phyloP scores from a whole-genome alignment of 768 basidiomycete species.

The Paxillus involutus region DNA sequence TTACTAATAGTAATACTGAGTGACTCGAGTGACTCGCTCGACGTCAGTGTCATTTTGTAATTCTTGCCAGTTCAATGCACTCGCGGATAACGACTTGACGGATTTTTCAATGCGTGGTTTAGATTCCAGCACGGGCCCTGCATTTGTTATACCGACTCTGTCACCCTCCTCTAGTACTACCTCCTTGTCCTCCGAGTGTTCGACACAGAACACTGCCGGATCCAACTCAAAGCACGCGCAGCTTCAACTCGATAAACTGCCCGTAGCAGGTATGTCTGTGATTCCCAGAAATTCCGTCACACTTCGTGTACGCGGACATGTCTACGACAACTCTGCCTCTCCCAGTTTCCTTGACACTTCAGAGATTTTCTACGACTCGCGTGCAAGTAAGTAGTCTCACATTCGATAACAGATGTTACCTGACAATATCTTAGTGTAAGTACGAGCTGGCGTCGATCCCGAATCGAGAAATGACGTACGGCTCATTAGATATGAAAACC shows the following conservation, averaged over 20 bases:
- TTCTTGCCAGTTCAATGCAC: too few relatives aligned
- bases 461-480: conserved; percentile 7
- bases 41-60: too few relatives aligned
- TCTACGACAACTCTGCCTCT: conserved; percentile 53
- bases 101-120: neutral
- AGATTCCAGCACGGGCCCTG: neutral
- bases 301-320: conserved; percentile 67
- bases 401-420: neutral
- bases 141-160: conserved; percentile 1
- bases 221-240: neutral
- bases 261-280: conserved; percentile 24
- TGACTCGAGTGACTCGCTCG: too few relatives aligned
- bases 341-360: conserved; percentile 51
- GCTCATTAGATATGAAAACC: conserved; percentile 69
- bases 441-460: conserved; percentile 1
- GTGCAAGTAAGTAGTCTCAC: conserved; percentile 52
- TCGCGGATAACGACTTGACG: neutral
- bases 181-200: neutral
- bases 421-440: conserved; percentile 26
- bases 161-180: conserved; percentile 4
- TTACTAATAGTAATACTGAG: too few relatives aligned
- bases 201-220: neutral
- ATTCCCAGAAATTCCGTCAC: conserved; percentile 55
- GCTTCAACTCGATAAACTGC: conserved; percentile 1
- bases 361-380: conserved; percentile 67